phyloP scores from a whole-genome alignment of 2,329 filamentous ascomycete genomes.

The Tolypocladium guangdongense region DNA sequence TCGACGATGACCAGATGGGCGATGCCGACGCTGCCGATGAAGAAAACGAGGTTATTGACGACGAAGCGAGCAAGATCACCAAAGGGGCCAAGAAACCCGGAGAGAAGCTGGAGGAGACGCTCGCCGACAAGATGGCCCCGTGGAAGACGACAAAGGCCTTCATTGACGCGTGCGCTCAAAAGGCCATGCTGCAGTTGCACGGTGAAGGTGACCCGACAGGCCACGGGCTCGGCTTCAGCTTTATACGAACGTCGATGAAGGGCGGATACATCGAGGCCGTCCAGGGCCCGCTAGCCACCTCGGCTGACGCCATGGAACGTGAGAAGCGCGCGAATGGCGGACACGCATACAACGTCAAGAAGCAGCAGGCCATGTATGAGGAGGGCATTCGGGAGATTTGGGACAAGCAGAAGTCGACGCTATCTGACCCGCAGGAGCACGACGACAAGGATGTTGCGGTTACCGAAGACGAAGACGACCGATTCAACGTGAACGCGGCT shows the following conservation, averaged over 20 bases:
- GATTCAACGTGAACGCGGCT: conserved; percentile 61
- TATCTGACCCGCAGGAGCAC: conserved; percentile 62
- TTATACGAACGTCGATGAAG: conserved; percentile 98
- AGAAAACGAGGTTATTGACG: conserved; percentile 36
- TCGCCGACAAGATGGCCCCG: conserved; percentile 82
- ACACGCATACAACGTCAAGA: conserved; percentile 94
- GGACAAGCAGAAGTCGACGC: conserved; percentile 72
- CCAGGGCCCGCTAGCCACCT: conserved; percentile 51
- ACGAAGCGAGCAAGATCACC: conserved; percentile 26
- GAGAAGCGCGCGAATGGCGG: conserved; percentile 84
- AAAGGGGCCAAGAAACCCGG: conserved; percentile 31
- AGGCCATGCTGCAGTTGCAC: conserved; percentile 92
- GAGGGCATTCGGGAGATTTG: conserved; percentile 87
- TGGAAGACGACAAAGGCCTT: conserved; percentile 98
- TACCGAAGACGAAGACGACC: conserved; percentile 51
- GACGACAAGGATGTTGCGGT: conserved; percentile 49
- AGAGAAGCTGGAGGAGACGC: conserved; percentile 52
- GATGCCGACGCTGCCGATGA: conserved; percentile 54
- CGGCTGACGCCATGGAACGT: conserved; percentile 76
- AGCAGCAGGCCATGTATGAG: conserved; percentile 86
- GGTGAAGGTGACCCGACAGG: conserved; percentile 92
- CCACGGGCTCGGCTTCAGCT: conserved; percentile 87
- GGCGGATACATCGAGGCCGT: conserved; percentile 84
- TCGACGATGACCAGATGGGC: conserved; percentile 39
- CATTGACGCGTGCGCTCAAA: conserved; percentile 82